These are phyloP conservation scores for Cystobasidium sp. DNA, from an alignment of 1,284 basidiomycete species.

Conservation along the genomic window DNA sequence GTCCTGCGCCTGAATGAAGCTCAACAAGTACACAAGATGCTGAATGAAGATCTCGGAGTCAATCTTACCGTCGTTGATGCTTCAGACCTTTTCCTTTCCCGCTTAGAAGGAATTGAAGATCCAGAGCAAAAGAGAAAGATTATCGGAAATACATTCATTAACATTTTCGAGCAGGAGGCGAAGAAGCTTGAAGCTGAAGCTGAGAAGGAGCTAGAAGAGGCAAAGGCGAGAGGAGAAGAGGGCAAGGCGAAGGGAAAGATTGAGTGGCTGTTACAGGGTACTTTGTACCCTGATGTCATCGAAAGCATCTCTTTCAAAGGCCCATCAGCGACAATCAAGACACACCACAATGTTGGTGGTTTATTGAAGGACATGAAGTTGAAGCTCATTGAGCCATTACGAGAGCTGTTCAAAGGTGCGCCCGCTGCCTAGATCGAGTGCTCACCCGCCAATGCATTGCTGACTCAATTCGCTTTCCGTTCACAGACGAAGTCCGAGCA, in stretches of 20 bases:
- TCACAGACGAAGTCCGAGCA: slow-evolving; percentile 88
- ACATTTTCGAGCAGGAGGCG: slow-evolving; percentile 94
- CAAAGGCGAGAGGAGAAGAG: slow-evolving; percentile 62
- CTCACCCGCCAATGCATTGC: neutral
- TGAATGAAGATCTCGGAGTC: slow-evolving; percentile 90
- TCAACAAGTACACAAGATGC: slow-evolving; percentile 91
- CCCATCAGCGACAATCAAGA: slow-evolving; percentile 98
- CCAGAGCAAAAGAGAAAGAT: slow-evolving; percentile 98
- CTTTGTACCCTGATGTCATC: slow-evolving; percentile 98
- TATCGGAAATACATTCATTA: slow-evolving; percentile 98
- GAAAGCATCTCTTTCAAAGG: slow-evolving; percentile 99
- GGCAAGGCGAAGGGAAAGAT: slow-evolving; percentile 83
- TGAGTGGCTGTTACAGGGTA: slow-evolving; percentile 98
- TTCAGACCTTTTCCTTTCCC: slow-evolving; percentile 88
- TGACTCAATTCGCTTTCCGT: neutral
- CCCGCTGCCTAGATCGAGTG: slow-evolving; percentile 5
- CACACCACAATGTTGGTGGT: slow-evolving; percentile 98
- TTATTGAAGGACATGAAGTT: slow-evolving; percentile 97
- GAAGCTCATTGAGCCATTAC: slow-evolving; percentile 95
- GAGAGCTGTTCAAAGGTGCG: slow-evolving; percentile 96
- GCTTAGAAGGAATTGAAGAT: slow-evolving; percentile 88
- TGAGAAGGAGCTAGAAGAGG: slow-evolving; percentile 67
- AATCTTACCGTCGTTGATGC: slow-evolving; percentile 96
- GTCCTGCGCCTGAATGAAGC: slow-evolving; percentile 92
- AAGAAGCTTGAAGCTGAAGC: slow-evolving; percentile 85